Percentiles rank a stretch among this genome's conserved stretches.
Evolutionary conservation across 2,329 filamentous ascomycete genomes (phyloP).

Genomic region (Talaromyces sp.): DNA sequence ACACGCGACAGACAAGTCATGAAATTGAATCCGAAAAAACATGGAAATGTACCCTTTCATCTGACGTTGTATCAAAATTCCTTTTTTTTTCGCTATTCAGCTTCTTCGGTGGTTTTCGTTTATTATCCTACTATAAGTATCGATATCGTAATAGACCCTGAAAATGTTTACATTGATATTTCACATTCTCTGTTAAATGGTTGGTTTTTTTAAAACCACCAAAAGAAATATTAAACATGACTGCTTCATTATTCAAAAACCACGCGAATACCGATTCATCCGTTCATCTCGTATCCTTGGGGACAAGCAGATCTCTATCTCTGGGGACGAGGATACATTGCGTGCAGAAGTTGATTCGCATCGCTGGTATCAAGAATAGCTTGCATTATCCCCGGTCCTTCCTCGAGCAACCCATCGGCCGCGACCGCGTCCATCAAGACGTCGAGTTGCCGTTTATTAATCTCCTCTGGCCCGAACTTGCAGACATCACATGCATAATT

Average conservation of each 20-base stretch:
- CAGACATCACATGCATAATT: conserved; percentile 75
- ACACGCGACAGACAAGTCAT: background rate
- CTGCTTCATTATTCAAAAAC: no score
- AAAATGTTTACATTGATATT: background rate
- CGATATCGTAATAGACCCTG: background rate
- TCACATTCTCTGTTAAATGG: background rate
- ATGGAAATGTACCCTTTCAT: no score
- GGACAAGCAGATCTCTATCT: no score
- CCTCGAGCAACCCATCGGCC: background rate
- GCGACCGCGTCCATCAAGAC: background rate
- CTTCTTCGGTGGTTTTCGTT: background rate
- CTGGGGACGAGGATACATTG: background rate
- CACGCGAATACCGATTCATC: no score
- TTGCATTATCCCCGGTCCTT: background rate
- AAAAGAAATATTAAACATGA: no score
- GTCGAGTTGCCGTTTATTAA: conserved; percentile 51
- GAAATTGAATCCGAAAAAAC: background rate
- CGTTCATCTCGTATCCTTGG: no score
- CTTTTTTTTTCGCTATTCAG: background rate
- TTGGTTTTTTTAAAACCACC: background rate
- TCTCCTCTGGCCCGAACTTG: conserved; percentile 55
- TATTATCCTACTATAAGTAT: background rate
- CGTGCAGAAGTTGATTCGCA: background rate
- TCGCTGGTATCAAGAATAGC: background rate
- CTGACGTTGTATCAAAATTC: background rate